Conservation (phyloP, 106 monocot species). For the Apostasia ramifera region DNA sequence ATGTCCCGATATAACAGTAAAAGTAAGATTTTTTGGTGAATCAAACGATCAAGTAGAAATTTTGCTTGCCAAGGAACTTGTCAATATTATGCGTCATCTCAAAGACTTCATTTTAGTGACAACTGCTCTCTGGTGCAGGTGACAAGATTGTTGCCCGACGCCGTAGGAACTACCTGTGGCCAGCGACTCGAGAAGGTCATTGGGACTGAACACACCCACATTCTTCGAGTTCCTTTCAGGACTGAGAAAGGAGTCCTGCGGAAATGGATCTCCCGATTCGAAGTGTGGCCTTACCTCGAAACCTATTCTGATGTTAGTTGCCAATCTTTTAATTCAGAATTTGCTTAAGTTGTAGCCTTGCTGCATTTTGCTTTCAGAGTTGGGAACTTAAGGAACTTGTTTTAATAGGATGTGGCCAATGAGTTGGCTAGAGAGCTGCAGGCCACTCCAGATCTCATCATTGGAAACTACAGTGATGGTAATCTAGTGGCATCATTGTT, state of each 20-base stretch:
- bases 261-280: constrained; percentile 64
- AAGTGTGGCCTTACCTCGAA: constrained; percentile 72
- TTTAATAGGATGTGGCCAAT: constrained; percentile 56
- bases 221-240: constrained; percentile 63
- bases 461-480: constrained; percentile 84
- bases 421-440: constrained; percentile 60
- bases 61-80: too few species aligned
- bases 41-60: too few species aligned
- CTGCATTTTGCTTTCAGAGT: too few species aligned
- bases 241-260: constrained; percentile 42
- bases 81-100: too few species aligned
- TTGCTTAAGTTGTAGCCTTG: too few species aligned
- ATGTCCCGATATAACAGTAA: too few species aligned
- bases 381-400: too few species aligned
- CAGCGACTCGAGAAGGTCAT: constrained; percentile 60
- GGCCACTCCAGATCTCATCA: constrained; percentile 59
- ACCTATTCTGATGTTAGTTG: constrained; percentile 48
- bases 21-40: too few species aligned
- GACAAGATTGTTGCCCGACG: constrained; percentile 59
- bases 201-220: constrained; percentile 55
- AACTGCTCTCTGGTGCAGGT: constrained; percentile 24
- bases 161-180: constrained; percentile 57
- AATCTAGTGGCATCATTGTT: constrained; percentile 72
- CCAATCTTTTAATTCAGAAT: neutral
- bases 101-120: too few species aligned